phyloP scores from a whole-genome alignment of 2,329 filamentous ascomycete species.

The Sclerotinia nivalis region DNA sequence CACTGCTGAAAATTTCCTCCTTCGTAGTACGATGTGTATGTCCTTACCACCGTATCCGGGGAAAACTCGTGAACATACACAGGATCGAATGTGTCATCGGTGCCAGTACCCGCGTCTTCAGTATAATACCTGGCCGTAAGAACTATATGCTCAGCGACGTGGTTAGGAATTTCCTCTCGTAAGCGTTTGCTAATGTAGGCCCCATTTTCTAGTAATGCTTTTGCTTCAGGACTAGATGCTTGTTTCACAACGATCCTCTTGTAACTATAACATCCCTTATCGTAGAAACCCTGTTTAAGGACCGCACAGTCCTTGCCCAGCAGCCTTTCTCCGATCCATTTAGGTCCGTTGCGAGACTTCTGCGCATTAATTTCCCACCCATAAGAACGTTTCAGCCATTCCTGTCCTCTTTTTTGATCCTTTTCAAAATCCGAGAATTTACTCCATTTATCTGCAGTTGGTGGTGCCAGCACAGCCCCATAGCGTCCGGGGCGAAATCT shows the following conservation, averaged over 20 bases:
- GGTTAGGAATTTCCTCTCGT: fast-evolving
- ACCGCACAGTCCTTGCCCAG: neutral
- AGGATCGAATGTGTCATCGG: neutral
- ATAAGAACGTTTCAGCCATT: constrained; percentile 4
- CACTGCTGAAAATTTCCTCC: neutral
- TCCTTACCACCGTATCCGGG: neutral
- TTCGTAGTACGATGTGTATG: neutral
- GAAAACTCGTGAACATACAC: neutral
- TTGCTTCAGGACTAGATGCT: neutral
- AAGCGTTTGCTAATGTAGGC: neutral
- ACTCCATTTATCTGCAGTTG: neutral
- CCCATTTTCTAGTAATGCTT: neutral
- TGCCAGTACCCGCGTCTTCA: neutral
- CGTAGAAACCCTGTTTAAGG: neutral
- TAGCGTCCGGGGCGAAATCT: neutral
- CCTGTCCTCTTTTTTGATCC: neutral
- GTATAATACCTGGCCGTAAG: neutral
- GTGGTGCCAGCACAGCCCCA: neutral
- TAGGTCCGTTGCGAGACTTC: fast-evolving
- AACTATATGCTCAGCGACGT: neutral
- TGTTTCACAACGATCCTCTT: constrained; percentile 2
- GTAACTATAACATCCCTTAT: fast-evolving
- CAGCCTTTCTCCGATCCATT: neutral
- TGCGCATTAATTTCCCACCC: neutral
- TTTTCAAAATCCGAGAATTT: neutral